phyloP scores from a whole-genome alignment of 345 rosid species.

The Erysimum cheiranthoides region DNA sequence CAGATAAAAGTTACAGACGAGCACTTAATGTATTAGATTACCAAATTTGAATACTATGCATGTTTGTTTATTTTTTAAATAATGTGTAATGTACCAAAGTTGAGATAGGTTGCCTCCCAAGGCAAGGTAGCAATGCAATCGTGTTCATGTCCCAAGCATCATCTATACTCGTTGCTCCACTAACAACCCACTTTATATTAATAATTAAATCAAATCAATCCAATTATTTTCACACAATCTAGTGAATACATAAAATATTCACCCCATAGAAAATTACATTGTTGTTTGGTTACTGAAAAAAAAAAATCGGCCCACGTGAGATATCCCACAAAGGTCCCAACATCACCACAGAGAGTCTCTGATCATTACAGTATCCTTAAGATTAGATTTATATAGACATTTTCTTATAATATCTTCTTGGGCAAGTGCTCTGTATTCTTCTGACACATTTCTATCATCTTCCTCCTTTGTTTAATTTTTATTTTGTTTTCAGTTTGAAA shows the following conservation, averaged over 20 bases:
- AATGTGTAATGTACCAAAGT: slow-evolving; percentile 21
- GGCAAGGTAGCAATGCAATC: slow-evolving; percentile 62
- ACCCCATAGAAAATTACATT: slow-evolving; percentile 28
- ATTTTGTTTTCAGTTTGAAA: slow-evolving; percentile 23
- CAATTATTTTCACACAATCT: slow-evolving; percentile 22
- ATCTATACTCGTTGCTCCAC: slow-evolving; percentile 64
- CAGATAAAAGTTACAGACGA: background rate
- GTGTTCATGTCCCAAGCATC: slow-evolving; percentile 76
- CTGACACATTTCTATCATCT: slow-evolving; percentile 72
- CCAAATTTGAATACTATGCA: background rate
- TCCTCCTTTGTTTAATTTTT: slow-evolving; percentile 14
- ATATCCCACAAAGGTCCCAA: slow-evolving; percentile 73
- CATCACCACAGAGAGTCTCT: slow-evolving; percentile 56
- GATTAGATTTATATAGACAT: slow-evolving; percentile 49
- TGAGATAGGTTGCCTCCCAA: slow-evolving; percentile 74
- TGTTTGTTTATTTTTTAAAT: slow-evolving; percentile 1
- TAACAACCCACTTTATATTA: slow-evolving; percentile 35
- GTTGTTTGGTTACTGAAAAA: slow-evolving; percentile 14
- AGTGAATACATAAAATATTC: slow-evolving; percentile 10
- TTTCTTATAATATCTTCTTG: slow-evolving; percentile 45
- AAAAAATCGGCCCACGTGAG: slow-evolving; percentile 58
- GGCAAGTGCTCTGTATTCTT: slow-evolving; percentile 67
- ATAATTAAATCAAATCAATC: slow-evolving; percentile 19
- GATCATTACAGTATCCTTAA: slow-evolving; percentile 45
- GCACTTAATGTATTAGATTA: background rate